These are phyloP conservation scores for Aspergillus jensenii DNA, from an alignment of 2,329 filamentous ascomycete species.

Conservation along the genomic window DNA sequence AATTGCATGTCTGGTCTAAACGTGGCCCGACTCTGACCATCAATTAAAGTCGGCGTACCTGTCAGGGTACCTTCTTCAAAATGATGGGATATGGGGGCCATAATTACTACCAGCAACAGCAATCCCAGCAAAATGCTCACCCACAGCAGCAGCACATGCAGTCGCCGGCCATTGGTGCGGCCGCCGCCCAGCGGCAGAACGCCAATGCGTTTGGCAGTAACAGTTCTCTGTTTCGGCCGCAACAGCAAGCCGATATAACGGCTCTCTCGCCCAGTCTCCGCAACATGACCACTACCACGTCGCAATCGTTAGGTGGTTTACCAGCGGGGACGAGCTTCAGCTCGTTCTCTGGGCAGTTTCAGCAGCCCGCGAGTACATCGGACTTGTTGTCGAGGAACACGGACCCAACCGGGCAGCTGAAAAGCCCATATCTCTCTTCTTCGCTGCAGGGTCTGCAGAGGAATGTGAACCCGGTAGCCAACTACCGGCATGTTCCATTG, in stretches of 20 bases:
- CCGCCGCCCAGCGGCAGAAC: slow-evolving; percentile 26
- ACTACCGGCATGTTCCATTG: slow-evolving; percentile 30
- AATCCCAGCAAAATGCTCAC: slow-evolving; percentile 24
- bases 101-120: slow-evolving; percentile 27
- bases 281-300: slow-evolving; percentile 33
- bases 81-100: slow-evolving; percentile 39
- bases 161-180: slow-evolving; percentile 29
- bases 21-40: slow-evolving; percentile 2
- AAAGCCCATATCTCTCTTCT: slow-evolving; percentile 22
- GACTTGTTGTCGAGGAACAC: slow-evolving; percentile 28
- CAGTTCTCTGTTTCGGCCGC: slow-evolving; percentile 27
- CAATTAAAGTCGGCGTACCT: neutral
- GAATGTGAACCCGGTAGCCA: slow-evolving; percentile 32
- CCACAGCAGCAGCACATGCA: slow-evolving; percentile 30
- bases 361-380: slow-evolving; percentile 28
- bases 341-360: slow-evolving; percentile 29
- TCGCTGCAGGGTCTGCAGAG: slow-evolving; percentile 30
- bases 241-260: slow-evolving; percentile 26
- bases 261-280: slow-evolving; percentile 32
- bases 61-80: slow-evolving; percentile 14
- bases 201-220: slow-evolving; percentile 26
- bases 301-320: slow-evolving; percentile 30
- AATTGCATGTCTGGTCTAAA: slow-evolving; percentile 6
- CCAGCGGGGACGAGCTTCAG: slow-evolving; percentile 27
- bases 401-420: slow-evolving; percentile 28